Evolutionary conservation across 352 stramenopile species (phyloP).

Genomic region (Elongisporangium anandrum): DNA sequence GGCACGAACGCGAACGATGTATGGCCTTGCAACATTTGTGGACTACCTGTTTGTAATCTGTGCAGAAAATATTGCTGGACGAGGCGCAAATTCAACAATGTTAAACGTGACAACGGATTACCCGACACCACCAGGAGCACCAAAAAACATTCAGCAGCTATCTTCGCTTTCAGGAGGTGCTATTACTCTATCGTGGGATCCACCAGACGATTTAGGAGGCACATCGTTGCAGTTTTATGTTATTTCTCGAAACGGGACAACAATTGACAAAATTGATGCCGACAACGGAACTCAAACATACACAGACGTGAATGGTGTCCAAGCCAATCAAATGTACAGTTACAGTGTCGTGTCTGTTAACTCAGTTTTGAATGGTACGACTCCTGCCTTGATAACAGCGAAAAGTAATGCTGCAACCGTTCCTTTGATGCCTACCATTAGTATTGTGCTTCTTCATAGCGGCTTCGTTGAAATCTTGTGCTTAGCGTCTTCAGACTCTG

Average conservation of each 20-base stretch:
- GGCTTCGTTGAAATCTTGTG: slow-evolving; percentile 22
- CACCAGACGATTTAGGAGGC: slow-evolving; percentile 33
- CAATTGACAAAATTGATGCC: slow-evolving; percentile 5
- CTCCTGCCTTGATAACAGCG: slow-evolving; percentile 7
- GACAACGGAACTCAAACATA: slow-evolving; percentile 10
- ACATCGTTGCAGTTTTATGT: slow-evolving; percentile 28
- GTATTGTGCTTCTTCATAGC: slow-evolving; percentile 13
- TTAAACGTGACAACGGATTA: slow-evolving; percentile 21
- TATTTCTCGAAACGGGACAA: slow-evolving; percentile 27
- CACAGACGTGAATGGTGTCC: slow-evolving; percentile 19
- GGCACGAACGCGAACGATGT: slow-evolving; percentile 12
- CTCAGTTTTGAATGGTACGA: slow-evolving; percentile 9
- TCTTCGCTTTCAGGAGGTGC: slow-evolving; percentile 28
- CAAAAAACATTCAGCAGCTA: slow-evolving; percentile 27
- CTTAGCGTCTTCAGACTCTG: slow-evolving; percentile 17
- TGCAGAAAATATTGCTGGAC: slow-evolving; percentile 30
- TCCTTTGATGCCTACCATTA: slow-evolving; percentile 12
- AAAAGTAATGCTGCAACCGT: slow-evolving; percentile 14
- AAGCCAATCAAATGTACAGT: slow-evolving; percentile 23
- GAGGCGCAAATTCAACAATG: slow-evolving; percentile 27
- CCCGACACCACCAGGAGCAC: slow-evolving; percentile 21
- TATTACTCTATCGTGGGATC: slow-evolving; percentile 33
- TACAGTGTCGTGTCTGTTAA: slow-evolving; percentile 37
- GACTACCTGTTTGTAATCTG: slow-evolving; percentile 32
- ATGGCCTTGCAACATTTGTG: slow-evolving; percentile 18